These are phyloP conservation scores for Backusella westeae DNA, from an alignment of 192 early-diverging fungal genomes.

Conservation along the genomic window DNA sequence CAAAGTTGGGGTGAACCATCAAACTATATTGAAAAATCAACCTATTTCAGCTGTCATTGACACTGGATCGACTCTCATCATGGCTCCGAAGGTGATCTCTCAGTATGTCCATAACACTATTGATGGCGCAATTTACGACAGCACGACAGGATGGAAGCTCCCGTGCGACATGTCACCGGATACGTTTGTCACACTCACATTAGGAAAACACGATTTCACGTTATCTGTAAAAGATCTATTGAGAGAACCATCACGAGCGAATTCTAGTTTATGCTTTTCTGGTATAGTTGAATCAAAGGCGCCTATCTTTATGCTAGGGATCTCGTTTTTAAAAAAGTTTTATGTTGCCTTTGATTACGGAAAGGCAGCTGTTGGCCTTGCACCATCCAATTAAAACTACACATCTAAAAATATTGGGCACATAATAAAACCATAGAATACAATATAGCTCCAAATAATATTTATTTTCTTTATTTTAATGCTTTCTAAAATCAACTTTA, in stretches of 20 bases:
- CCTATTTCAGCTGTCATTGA: conserved; percentile 41
- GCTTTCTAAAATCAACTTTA: not conserved
- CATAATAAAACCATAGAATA: not conserved
- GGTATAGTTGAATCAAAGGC: conserved; percentile 26
- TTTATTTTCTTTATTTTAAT: not conserved
- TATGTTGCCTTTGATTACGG: conserved; percentile 50
- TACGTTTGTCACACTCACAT: conserved; percentile 22
- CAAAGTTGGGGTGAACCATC: conserved; percentile 31
- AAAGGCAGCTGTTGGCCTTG: conserved; percentile 43
- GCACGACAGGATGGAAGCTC: conserved; percentile 35
- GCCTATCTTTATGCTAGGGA: conserved; percentile 38
- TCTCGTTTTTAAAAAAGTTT: conserved; percentile 46
- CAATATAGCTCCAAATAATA: not conserved
- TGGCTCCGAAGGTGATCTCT: conserved; percentile 40
- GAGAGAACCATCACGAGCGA: conserved; percentile 19
- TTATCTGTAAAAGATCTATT: conserved; percentile 35
- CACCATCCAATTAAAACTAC: conserved; percentile 17
- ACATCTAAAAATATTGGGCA: not conserved
- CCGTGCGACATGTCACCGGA: conserved; percentile 29
- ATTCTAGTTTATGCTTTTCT: conserved; percentile 20
- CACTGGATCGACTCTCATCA: conserved; percentile 55
- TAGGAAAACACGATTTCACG: conserved; percentile 27
- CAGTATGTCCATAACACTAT: conserved; percentile 42
- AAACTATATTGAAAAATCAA: conserved; percentile 1
- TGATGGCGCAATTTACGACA: conserved; percentile 25